phyloP scores from a whole-genome alignment of 1,139 yeast genomes.

The Lodderomyces elongisporus region DNA sequence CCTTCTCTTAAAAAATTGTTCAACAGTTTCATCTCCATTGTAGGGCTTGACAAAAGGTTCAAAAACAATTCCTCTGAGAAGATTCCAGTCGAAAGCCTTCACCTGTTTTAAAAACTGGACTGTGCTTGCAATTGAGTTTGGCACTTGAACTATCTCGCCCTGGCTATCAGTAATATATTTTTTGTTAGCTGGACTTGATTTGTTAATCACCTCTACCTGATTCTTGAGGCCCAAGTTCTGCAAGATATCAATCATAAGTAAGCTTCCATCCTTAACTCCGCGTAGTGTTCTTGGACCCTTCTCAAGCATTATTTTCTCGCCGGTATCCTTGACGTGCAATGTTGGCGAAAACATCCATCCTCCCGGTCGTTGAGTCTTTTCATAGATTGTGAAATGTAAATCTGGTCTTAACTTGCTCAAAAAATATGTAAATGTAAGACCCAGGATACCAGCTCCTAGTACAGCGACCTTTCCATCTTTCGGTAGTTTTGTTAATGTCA shows the following conservation, averaged over 20 bases:
- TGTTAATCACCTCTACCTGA: slow-evolving; percentile 46
- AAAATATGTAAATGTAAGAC: slow-evolving; percentile 74
- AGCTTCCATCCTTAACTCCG: slow-evolving; percentile 64
- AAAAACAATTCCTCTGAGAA: slow-evolving; percentile 29
- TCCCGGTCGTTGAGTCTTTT: slow-evolving; percentile 52
- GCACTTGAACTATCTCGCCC: slow-evolving; percentile 47
- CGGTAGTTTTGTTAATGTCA: slow-evolving; percentile 13
- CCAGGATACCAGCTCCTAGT: slow-evolving; percentile 86
- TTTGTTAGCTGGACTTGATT: slow-evolving; percentile 51
- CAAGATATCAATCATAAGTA: slow-evolving; percentile 55
- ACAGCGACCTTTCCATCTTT: slow-evolving; percentile 52
- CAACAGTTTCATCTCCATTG: slow-evolving; percentile 64
- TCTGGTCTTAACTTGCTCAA: slow-evolving; percentile 69
- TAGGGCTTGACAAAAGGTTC: slow-evolving; percentile 38
- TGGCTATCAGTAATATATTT: slow-evolving; percentile 49
- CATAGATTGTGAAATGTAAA: slow-evolving; percentile 57
- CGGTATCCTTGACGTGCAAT: slow-evolving; percentile 5
- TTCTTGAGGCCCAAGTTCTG: slow-evolving; percentile 36
- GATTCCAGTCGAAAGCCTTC: slow-evolving; percentile 8
- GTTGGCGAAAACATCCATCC: slow-evolving; percentile 67
- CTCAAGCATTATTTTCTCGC: slow-evolving; percentile 40
- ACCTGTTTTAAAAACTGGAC: slow-evolving; percentile 33
- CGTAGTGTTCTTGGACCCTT: slow-evolving; percentile 75
- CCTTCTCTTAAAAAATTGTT: slow-evolving; percentile 60
- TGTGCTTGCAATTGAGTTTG: slow-evolving; percentile 38